Evolutionary conservation across 441 rosid genomes (phyloP).

Genomic region (Pelargonium cotyledonis): DNA sequence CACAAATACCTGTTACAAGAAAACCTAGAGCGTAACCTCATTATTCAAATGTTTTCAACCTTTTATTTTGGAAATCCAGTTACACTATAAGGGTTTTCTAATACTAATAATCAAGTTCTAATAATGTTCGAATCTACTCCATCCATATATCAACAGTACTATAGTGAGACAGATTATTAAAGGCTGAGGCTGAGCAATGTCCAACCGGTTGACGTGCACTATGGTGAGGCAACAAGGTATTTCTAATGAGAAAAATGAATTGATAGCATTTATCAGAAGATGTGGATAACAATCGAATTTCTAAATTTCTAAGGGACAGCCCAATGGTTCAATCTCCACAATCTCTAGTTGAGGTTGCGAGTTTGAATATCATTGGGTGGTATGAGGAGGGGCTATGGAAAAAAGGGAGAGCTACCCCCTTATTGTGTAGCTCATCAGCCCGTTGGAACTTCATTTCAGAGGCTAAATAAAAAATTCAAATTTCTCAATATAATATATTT

Average conservation of each 20-base stretch:
- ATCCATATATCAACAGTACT: neutral
- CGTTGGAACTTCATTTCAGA: too few relatives aligned
- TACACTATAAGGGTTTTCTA: neutral
- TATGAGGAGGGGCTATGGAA: too few relatives aligned
- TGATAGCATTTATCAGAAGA: neutral
- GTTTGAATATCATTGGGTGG: too few relatives aligned
- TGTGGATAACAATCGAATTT: neutral
- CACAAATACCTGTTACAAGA: conserved; percentile 7
- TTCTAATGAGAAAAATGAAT: neutral
- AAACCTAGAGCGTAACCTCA: conserved; percentile 2
- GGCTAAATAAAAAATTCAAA: too few relatives aligned
- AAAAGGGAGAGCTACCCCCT: too few relatives aligned
- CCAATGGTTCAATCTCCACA: too few relatives aligned
- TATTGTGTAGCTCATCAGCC: too few relatives aligned
- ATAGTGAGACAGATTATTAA: neutral
- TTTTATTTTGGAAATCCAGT: conserved; percentile 8
- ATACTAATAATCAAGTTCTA: conserved; percentile 9
- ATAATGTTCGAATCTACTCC: conserved; percentile 7
- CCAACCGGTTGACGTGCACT: neutral
- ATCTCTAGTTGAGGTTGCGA: too few relatives aligned
- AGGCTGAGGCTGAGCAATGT: conserved; percentile 1
- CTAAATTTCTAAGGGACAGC: neutral
- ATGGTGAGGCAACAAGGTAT: neutral
- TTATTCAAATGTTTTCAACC: conserved; percentile 3
- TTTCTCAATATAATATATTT: too few relatives aligned